A percentile compares a stretch with the other conserved stretches of the same genome.
Conservation (phyloP, 176 grass and related monocot genomes). For the Bothriochloa decipiens region DNA sequence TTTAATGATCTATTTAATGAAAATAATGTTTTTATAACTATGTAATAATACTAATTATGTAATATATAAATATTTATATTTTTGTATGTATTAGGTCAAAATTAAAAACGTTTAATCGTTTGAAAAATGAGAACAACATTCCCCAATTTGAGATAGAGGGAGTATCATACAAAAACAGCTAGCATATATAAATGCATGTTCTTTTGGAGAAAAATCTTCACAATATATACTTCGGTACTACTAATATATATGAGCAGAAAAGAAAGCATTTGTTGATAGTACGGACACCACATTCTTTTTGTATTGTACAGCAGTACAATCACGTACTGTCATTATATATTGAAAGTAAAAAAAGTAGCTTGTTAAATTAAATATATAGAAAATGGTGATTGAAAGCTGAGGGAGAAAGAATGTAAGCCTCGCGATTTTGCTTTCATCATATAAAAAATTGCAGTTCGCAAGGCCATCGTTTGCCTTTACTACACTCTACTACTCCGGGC, state of each 20-base stretch:
- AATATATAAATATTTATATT: too few relatives aligned
- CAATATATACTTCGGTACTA: background rate
- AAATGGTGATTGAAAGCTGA: background rate
- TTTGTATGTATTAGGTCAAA: too few relatives aligned
- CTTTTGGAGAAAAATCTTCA: background rate
- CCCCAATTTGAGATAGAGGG: too few relatives aligned
- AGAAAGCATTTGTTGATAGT: background rate
- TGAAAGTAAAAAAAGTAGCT: background rate
- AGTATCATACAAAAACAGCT: too few relatives aligned
- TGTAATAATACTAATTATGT: too few relatives aligned
- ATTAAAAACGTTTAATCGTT: too few relatives aligned
- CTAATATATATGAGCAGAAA: background rate
- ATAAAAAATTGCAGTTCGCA: slow-evolving; percentile 2
- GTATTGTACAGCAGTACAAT: background rate
- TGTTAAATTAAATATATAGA: background rate
- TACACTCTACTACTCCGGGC: background rate
- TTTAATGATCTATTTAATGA: too few relatives aligned
- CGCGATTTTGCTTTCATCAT: background rate
- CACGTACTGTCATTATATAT: background rate
- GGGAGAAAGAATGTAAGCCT: background rate
- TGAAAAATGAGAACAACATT: too few relatives aligned
- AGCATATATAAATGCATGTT: too few relatives aligned
- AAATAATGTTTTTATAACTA: too few relatives aligned
- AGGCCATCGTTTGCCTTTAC: slow-evolving; percentile 28
- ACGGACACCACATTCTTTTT: background rate